Conservation (phyloP, 2,329 filamentous ascomycete genomes). For the Thermoascus crustaceus region DNA sequence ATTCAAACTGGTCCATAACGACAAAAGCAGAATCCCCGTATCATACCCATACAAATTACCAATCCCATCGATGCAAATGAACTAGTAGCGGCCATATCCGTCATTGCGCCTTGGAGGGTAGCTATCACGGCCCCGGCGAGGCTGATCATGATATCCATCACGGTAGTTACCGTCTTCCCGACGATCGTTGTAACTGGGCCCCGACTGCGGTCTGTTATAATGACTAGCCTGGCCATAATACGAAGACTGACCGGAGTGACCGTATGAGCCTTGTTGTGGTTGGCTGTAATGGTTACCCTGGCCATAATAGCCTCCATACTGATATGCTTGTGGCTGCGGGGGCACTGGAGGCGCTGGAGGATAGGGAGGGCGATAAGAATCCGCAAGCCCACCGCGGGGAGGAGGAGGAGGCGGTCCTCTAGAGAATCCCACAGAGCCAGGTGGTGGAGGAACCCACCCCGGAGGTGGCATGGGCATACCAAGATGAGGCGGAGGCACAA, state of each 20-base stretch:
- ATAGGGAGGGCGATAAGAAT: slow-evolving; percentile 15
- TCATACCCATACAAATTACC: not conserved
- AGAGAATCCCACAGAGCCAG: slow-evolving; percentile 23
- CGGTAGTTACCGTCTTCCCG: slow-evolving; percentile 12
- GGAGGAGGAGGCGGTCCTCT: slow-evolving; percentile 33
- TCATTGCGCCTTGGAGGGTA: slow-evolving; percentile 24
- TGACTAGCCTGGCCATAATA: slow-evolving; percentile 18
- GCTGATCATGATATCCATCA: slow-evolving; percentile 22
- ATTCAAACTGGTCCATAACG: not conserved
- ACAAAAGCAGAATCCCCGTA: not conserved
- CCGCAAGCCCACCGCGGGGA: slow-evolving; percentile 23
- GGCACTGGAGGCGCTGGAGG: slow-evolving; percentile 4
- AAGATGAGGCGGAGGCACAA: slow-evolving; percentile 25
- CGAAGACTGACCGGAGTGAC: slow-evolving; percentile 12
- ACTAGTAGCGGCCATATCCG: slow-evolving; percentile 32
- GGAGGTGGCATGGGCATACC: slow-evolving; percentile 25
- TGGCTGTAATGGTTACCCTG: slow-evolving; percentile 21
- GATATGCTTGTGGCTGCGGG: slow-evolving; percentile 11
- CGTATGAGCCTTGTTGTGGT: slow-evolving; percentile 14
- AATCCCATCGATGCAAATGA: slow-evolving; percentile 2
- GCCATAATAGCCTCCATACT: slow-evolving; percentile 17
- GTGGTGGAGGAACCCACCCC: slow-evolving; percentile 26
- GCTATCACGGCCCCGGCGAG: slow-evolving; percentile 12
- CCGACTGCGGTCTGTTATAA: slow-evolving; percentile 19
- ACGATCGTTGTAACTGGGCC: slow-evolving; percentile 15